phyloP scores from a whole-genome alignment of 169 alveolate genomes.

The Cryptosporidium muris region DNA sequence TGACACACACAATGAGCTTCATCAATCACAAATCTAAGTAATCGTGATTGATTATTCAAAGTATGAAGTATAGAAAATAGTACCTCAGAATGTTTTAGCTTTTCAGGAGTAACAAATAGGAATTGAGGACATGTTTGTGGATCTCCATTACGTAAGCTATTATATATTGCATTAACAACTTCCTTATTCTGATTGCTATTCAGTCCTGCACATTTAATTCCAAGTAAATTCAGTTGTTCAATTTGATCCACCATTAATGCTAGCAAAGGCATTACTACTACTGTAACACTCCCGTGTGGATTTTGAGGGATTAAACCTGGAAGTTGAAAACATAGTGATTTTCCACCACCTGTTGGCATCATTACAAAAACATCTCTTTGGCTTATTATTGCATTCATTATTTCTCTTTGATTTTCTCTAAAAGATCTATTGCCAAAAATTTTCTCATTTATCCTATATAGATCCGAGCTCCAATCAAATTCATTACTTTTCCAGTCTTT shows the following conservation, averaged over 20 bases:
- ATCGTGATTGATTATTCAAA: conserved; percentile 80
- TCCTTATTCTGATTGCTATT: conserved; percentile 73
- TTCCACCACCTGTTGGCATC: conserved; percentile 99
- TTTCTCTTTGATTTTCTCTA: conserved; percentile 90
- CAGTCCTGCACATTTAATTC: conserved; percentile 75
- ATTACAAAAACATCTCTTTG: conserved; percentile 91
- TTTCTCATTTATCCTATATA: conserved; percentile 73
- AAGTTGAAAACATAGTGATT: conserved; percentile 92
- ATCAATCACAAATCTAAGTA: conserved; percentile 95
- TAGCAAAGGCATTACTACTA: conserved; percentile 92
- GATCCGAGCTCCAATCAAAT: conserved; percentile 77
- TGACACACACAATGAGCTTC: conserved; percentile 99
- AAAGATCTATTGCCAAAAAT: conserved; percentile 80
- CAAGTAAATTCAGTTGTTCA: conserved; percentile 81
- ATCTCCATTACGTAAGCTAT: conserved; percentile 7
- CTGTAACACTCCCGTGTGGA: conserved; percentile 83
- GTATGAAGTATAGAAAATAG: conserved; percentile 79
- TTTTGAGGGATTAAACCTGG: conserved; percentile 86
- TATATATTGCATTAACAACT: conserved; percentile 14
- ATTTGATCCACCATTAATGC: conserved; percentile 93
- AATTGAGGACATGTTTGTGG: conserved; percentile 70
- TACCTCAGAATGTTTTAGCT: conserved; percentile 83
- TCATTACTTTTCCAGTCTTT: conserved; percentile 66
- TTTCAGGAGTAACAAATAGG: conserved; percentile 94
- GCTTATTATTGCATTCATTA: conserved; percentile 90